Base-by-base conservation (phyloP, 1,139 yeast genomes). In the Pichia sp. region DNA sequence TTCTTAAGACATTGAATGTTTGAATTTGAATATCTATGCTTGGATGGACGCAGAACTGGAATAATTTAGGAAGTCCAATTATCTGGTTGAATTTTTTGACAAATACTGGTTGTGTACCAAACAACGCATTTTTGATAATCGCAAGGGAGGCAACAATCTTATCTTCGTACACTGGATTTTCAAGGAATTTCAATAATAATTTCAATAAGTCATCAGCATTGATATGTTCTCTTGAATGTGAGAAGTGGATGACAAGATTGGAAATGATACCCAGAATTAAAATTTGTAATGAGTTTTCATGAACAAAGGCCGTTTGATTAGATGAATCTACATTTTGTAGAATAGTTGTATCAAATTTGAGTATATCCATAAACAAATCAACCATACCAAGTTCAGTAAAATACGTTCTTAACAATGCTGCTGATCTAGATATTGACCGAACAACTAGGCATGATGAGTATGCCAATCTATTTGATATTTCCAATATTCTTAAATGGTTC, bases 221-320 rank as follows among this genome's bases (percentile, higher is more conserved):
- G 7, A 47, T 11, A 4, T n/a, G 22, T 12, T 42, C 40, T 28
- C 38, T 37, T 14, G 42, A 15, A 2, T 48, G 34, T 1, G 91
- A 83, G 62, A 88, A 89, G 53, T 89, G 96, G 28, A 89, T 73
- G 11, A 87, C 81, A 46, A 88, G 73, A 60, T 90, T 90, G 36
- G 96, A 86, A 22, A 87, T 67, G 3, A 82, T 76, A 3, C 94
- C 88, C 62, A 87, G 71, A 2, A 83, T 74, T 6, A 84, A 75
- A 0, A 84, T 74, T 55, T 77, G 75, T 40, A 83, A 72, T 49
- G 76, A 68, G 35, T 75, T 65, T 52, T 78, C 75, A 10, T 15
- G 67, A 64, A 27, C 10, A 15, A 38, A 38, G 8, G 21, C 34
- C 14, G 10, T 38, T 9, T 38, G 19, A 15, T 38, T 20, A 6